These are phyloP conservation scores for Rhizopogon vinicolor DNA, from an alignment of 768 basidiomycete genomes.

Conservation along the genomic window DNA sequence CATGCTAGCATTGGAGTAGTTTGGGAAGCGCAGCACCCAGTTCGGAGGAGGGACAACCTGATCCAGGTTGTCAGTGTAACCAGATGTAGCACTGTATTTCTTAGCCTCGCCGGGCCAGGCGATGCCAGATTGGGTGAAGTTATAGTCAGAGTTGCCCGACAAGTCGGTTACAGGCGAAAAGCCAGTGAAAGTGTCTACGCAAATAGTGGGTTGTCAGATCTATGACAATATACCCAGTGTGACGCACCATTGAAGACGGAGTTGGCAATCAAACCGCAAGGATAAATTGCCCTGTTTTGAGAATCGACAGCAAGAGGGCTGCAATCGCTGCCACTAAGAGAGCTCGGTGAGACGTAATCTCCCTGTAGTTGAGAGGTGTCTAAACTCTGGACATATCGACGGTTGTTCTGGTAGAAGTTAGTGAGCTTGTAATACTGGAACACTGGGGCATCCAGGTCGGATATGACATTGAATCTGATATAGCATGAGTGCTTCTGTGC, in stretches of 20 bases:
- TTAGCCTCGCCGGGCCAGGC: slow-evolving; percentile 95
- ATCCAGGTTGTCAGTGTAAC: slow-evolving; percentile 49
- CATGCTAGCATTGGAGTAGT: slow-evolving; percentile 60
- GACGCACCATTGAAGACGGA: slow-evolving; percentile 87
- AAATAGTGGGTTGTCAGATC: not conserved
- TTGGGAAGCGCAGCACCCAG: slow-evolving; percentile 72
- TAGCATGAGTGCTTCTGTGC: slow-evolving; percentile 58
- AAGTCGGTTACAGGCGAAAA: slow-evolving; percentile 44
- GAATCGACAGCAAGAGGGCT: slow-evolving; percentile 67
- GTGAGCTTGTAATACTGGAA: slow-evolving; percentile 96
- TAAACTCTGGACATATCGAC: slow-evolving; percentile 92
- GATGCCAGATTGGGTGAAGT: slow-evolving; percentile 74
- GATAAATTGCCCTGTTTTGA: slow-evolving; percentile 67
- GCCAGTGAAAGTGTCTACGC: slow-evolving; percentile 72
- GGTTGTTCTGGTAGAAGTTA: slow-evolving; percentile 98
- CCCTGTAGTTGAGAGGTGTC: slow-evolving; percentile 85
- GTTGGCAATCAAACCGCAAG: slow-evolving; percentile 97
- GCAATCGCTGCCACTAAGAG: slow-evolving; percentile 75
- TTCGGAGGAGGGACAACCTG: slow-evolving; percentile 90
- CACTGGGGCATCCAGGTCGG: slow-evolving; percentile 66
- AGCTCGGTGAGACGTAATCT: slow-evolving; percentile 39
- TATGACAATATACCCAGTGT: not conserved
- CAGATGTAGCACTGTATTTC: slow-evolving; percentile 68
- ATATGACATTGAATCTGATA: slow-evolving; percentile 80
- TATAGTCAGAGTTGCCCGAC: slow-evolving; percentile 49